Evolutionary conservation across 176 grass and related monocot species (phyloP).

Genomic region (Oryza rufipogon): DNA sequence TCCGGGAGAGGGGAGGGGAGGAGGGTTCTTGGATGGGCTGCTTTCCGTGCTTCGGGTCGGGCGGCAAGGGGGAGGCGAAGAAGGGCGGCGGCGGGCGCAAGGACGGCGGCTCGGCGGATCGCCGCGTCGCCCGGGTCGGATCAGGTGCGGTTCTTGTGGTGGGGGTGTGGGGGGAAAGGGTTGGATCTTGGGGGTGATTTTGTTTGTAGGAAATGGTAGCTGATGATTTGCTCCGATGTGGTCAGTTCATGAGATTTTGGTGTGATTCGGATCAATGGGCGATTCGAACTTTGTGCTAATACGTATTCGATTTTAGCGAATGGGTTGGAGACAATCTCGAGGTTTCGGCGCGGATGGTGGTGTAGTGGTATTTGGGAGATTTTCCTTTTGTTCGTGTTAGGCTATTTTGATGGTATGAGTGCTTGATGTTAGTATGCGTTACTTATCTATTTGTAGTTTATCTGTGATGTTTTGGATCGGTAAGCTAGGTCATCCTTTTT

Average conservation of each 20-base stretch:
- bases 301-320: constrained; percentile 30
- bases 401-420: constrained; percentile 6
- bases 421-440: background rate
- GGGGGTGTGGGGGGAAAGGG: background rate
- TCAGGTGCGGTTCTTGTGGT: constrained; percentile 57
- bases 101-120: constrained; percentile 49
- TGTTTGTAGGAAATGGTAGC: constrained; percentile 22
- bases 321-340: constrained; percentile 6
- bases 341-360: background rate
- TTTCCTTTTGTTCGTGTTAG: constrained; percentile 16
- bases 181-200: constrained; percentile 43
- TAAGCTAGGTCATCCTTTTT: background rate
- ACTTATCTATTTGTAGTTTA: background rate
- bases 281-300: background rate
- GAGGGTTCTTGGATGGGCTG: constrained; percentile 74
- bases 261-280: constrained; percentile 21
- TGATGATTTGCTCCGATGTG: constrained; percentile 5
- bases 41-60: constrained; percentile 80
- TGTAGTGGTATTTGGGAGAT: background rate
- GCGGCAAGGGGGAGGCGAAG: constrained; percentile 53
- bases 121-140: constrained; percentile 45
- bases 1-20: background rate
- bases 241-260: background rate
- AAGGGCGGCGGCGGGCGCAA: constrained; percentile 45
- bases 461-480: constrained; percentile 13